phyloP scores from a whole-genome alignment of 345 rosid species.

The Gossypium bickii region DNA sequence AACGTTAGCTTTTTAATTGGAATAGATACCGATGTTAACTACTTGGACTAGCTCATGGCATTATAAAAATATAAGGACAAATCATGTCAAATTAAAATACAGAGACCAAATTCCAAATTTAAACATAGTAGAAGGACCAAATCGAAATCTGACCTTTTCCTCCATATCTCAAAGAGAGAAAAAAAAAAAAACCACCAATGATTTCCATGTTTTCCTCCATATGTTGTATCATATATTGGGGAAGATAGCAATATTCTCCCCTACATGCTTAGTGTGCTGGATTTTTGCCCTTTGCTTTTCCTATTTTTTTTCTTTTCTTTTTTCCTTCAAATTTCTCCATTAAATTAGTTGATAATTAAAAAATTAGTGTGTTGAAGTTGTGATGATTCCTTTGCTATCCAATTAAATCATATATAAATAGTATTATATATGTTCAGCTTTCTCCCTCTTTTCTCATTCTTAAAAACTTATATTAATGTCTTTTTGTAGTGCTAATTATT shows the following conservation, averaged over 20 bases:
- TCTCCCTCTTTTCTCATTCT: neutral
- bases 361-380: conserved; percentile 44
- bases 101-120: too few relatives aligned
- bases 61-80: too few relatives aligned
- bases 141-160: too few relatives aligned
- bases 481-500: conserved; percentile 8
- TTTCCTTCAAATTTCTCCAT: neutral
- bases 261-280: conserved; percentile 60
- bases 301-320: conserved; percentile 16
- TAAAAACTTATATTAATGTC: neutral
- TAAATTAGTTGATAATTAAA: conserved; percentile 34
- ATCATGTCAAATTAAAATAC: too few relatives aligned
- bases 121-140: too few relatives aligned
- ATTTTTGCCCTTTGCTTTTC: conserved; percentile 19
- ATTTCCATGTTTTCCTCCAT: conserved; percentile 21
- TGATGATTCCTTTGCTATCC: conserved; percentile 42
- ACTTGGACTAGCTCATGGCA: too few relatives aligned
- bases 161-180: too few relatives aligned
- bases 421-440: neutral
- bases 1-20: too few relatives aligned
- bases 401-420: conserved; percentile 25
- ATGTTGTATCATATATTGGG: conserved; percentile 53
- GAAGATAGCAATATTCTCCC: conserved; percentile 33
- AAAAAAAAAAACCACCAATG: neutral
- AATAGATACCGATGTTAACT: too few relatives aligned